Percentiles rank a stretch among this genome's conserved stretches.
Evolutionary conservation across 2,329 filamentous ascomycete genomes (phyloP).

Genomic region (Sordariomycetes sp.): DNA sequence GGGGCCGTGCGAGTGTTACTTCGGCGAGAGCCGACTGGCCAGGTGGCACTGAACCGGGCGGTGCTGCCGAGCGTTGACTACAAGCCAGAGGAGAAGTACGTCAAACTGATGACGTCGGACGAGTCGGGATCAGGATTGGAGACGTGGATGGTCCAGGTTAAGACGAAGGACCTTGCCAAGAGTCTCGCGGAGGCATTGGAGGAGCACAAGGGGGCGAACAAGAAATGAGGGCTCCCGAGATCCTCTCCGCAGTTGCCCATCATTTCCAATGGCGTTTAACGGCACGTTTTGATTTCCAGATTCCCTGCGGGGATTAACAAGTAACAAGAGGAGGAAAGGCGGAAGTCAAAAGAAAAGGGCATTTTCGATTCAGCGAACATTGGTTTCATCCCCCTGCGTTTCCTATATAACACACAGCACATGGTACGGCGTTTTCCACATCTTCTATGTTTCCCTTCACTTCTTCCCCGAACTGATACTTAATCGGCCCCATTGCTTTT

Average conservation of each 20-base stretch:
- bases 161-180: conserved; percentile 48
- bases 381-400: background rate
- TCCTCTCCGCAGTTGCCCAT: background rate
- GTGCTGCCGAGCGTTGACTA: conserved; percentile 54
- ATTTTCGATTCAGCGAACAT: background rate
- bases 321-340: background rate
- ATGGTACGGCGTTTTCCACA: background rate
- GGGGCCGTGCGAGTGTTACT: conserved; percentile 58
- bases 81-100: conserved; percentile 47
- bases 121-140: conserved; percentile 50
- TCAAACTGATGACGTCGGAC: conserved; percentile 46
- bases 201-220: conserved; percentile 44
- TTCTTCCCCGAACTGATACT: background rate
- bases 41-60: conserved; percentile 61
- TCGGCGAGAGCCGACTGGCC: conserved; percentile 64
- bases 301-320: background rate
- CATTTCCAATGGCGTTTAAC: background rate
- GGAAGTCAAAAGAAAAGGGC: background rate
- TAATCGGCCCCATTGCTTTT: background rate
- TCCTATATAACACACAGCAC: background rate
- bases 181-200: conserved; percentile 40
- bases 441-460: background rate
- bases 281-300: background rate
- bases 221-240: conserved; percentile 15
- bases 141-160: conserved; percentile 63